These are phyloP conservation scores for Volvox carteri DNA, from an alignment of 163 green algal species.

Conservation along the genomic window DNA sequence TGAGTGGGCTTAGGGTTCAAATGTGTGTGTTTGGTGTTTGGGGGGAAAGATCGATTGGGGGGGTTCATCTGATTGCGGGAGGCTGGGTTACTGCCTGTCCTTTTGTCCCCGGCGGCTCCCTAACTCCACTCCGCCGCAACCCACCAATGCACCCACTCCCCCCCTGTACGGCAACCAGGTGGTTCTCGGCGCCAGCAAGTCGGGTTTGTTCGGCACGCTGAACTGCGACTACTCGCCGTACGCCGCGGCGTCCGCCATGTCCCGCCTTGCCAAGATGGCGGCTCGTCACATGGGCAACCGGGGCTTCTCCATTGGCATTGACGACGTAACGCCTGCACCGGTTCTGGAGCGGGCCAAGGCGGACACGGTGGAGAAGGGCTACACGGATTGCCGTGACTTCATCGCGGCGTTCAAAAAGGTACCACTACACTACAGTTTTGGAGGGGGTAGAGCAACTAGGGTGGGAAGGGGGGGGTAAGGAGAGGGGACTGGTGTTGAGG, in stretches of 20 bases:
- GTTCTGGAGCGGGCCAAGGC: constrained; percentile 80
- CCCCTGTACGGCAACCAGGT: constrained; percentile 39
- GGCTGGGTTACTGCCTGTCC: too few species aligned
- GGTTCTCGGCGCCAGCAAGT: constrained; percentile 91
- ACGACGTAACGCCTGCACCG: constrained; percentile 91
- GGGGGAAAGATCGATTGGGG: background rate
- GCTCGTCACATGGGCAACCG: constrained; percentile 93
- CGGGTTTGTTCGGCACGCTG: constrained; percentile 91
- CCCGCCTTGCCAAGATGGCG: constrained; percentile 93
- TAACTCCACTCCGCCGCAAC: background rate
- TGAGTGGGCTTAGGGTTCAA: too few species aligned
- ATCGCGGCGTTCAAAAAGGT: constrained; percentile 81
- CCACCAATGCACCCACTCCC: background rate
- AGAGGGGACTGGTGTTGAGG: too few species aligned
- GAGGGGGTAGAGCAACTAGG: too few species aligned
- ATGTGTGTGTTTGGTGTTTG: background rate
- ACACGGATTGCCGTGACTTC: constrained; percentile 79
- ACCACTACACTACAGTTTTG: too few species aligned
- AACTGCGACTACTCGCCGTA: constrained; percentile 80
- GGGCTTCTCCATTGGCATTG: constrained; percentile 97
- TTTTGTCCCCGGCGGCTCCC: too few species aligned
- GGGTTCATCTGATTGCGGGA: too few species aligned
- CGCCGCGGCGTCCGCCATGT: constrained; percentile 90
- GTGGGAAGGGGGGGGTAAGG: too few species aligned
- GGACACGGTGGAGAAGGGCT: constrained; percentile 78